These are phyloP conservation scores for Aquanectria penicillioides DNA, from an alignment of 2,329 filamentous ascomycete species.

Conservation along the genomic window DNA sequence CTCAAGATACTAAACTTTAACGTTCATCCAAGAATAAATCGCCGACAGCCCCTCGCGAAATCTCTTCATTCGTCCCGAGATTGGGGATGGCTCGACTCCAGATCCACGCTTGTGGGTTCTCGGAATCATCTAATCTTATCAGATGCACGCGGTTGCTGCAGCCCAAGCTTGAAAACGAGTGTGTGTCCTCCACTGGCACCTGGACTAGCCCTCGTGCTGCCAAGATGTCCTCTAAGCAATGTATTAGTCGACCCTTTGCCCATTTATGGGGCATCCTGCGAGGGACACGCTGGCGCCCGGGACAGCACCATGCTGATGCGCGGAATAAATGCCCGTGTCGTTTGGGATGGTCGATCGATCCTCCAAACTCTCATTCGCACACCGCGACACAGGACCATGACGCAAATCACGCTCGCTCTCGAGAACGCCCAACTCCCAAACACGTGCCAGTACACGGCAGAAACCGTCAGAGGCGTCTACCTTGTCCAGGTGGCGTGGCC, in stretches of 20 bases:
- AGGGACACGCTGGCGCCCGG: background rate
- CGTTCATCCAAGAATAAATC: no score
- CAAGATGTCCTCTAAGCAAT: background rate
- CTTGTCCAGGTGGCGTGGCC: slow-evolving; percentile 44
- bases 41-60: no score
- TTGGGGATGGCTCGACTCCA: background rate
- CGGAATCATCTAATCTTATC: slow-evolving; percentile 21
- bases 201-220: background rate
- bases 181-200: no score
- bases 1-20: no score
- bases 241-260: no score
- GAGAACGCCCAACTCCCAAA: slow-evolving; percentile 39
- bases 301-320: background rate
- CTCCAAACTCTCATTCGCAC: background rate
- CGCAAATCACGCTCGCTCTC: slow-evolving; percentile 21
- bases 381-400: slow-evolving; percentile 11
- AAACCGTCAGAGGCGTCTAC: slow-evolving; percentile 42
- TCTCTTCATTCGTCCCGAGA: slow-evolving; percentile 2
- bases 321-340: background rate
- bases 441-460: slow-evolving; percentile 39
- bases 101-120: slow-evolving; percentile 5
- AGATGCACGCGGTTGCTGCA: background rate
- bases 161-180: no score
- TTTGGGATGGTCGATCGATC: background rate
- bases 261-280: background rate